A percentile compares a stretch with the other conserved stretches of the same genome.
Evolutionary conservation across 495 filamentous ascomycete species (phyloP).

Genomic region (Xylaria sp.): DNA sequence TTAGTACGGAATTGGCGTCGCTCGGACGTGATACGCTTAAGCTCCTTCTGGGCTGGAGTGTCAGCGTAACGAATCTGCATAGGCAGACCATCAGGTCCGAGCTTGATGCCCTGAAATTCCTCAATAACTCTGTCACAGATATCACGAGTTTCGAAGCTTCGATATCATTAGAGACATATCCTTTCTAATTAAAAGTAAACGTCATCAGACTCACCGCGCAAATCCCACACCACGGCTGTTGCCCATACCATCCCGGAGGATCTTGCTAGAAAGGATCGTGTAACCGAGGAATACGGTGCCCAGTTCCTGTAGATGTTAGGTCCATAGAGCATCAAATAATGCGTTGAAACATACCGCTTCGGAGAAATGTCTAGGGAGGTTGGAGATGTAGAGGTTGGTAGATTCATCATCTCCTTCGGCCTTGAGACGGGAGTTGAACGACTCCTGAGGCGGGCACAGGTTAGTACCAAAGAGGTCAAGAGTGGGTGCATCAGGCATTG

Average conservation of each 20-base stretch:
- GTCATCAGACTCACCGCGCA: slow-evolving; percentile 72
- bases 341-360: slow-evolving; percentile 70
- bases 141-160: slow-evolving; percentile 84
- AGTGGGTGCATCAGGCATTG: slow-evolving; percentile 20
- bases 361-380: slow-evolving; percentile 86
- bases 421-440: slow-evolving; percentile 94
- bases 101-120: slow-evolving; percentile 76
- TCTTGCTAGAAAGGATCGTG: slow-evolving; percentile 86
- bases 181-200: slow-evolving; percentile 7
- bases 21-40: slow-evolving; percentile 93
- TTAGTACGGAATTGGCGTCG: slow-evolving; percentile 91
- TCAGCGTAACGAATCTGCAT: slow-evolving; percentile 97
- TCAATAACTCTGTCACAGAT: slow-evolving; percentile 85
- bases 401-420: slow-evolving; percentile 83
- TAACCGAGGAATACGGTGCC: slow-evolving; percentile 81
- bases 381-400: slow-evolving; percentile 97
- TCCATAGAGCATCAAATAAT: slow-evolving; percentile 19
- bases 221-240: slow-evolving; percentile 97
- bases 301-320: slow-evolving; percentile 62
- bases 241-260: slow-evolving; percentile 86
- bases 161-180: slow-evolving; percentile 33
- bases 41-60: slow-evolving; percentile 91
- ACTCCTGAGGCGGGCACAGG: slow-evolving; percentile 65
- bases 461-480: slow-evolving; percentile 31
- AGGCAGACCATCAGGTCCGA: slow-evolving; percentile 74